Conservation (phyloP, 169 alveolate species). For the Plasmodium inui region DNA sequence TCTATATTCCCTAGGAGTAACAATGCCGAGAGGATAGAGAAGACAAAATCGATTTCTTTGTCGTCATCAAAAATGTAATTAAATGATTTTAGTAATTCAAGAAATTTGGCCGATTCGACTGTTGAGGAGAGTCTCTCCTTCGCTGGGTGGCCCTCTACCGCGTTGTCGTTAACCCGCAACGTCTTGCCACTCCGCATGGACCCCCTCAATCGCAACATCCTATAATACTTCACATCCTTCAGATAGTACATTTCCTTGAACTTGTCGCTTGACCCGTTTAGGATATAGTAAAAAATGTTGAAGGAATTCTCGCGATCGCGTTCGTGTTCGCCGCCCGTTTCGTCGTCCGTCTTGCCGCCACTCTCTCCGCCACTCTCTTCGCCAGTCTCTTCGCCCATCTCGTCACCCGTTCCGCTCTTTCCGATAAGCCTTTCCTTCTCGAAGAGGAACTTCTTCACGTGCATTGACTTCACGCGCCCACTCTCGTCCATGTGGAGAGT, state of each 20-base stretch:
- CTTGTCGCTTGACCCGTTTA: conserved; percentile 55
- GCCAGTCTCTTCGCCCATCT: too few species aligned
- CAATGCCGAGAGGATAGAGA: conserved; percentile 51
- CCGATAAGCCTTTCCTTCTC: conserved; percentile 44
- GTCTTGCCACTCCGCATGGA: background rate
- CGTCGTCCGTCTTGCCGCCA: background rate
- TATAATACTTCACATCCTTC: conserved; percentile 36
- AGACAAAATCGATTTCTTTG: conserved; percentile 55
- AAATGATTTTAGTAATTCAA: conserved; percentile 33
- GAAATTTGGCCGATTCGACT: conserved; percentile 1
- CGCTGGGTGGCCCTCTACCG: too few species aligned
- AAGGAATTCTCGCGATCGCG: conserved; percentile 20
- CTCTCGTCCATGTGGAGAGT: conserved; percentile 21
- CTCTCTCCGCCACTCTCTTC: too few species aligned
- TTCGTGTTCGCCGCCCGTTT: background rate
- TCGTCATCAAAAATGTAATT: conserved; percentile 52
- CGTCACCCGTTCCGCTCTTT: background rate
- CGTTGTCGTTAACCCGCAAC: too few species aligned
- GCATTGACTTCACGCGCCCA: background rate
- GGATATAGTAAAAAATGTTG: conserved; percentile 49
- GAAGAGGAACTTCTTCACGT: conserved; percentile 32
- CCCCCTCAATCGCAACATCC: conserved; percentile 9
- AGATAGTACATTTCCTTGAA: conserved; percentile 55
- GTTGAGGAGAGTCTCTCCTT: background rate
- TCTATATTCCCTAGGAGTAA: conserved; percentile 47